A percentile compares a stretch with the other conserved stretches of the same genome.
Evolutionary conservation across 2,329 filamentous ascomycete species (phyloP).

Genomic region (Alternaria consortialis): DNA sequence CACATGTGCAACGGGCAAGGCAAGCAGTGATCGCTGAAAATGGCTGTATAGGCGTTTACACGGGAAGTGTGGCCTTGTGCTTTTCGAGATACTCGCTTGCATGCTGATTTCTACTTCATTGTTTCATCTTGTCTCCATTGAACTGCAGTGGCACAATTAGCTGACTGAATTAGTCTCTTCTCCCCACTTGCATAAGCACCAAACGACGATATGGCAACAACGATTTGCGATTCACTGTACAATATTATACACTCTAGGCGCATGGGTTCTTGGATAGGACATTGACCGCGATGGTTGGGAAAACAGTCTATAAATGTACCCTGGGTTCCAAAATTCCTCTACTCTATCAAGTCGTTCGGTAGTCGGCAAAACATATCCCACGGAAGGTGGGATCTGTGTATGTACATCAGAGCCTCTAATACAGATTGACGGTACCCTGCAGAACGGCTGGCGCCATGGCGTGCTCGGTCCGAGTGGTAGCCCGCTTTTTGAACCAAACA

Average conservation of each 20-base stretch:
- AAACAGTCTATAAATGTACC: slow-evolving; percentile 2
- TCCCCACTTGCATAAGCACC: slow-evolving; percentile 48
- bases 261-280: slow-evolving; percentile 30
- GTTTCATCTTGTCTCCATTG: not conserved
- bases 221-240: slow-evolving; percentile 38
- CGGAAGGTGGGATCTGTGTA: slow-evolving; percentile 23
- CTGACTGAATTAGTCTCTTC: slow-evolving; percentile 47
- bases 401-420: slow-evolving; percentile 29
- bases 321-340: slow-evolving; percentile 21
- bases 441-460: slow-evolving; percentile 23
- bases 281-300: slow-evolving; percentile 17
- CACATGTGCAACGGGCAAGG: not conserved
- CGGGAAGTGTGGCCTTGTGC: not conserved
- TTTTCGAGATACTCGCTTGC: not conserved
- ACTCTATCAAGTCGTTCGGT: slow-evolving; percentile 27
- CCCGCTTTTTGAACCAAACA: slow-evolving; percentile 16
- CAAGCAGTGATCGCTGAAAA: not conserved
- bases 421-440: slow-evolving; percentile 19
- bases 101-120: not conserved
- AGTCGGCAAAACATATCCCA: slow-evolving; percentile 22
- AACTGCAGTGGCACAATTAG: not conserved
- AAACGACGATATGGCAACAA: slow-evolving; percentile 24
- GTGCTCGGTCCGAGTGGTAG: slow-evolving; percentile 10
- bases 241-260: slow-evolving; percentile 41
- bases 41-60: not conserved